Evolutionary conservation across 805 yeast species (phyloP).

Genomic region (Schwanniomyces sp.): DNA sequence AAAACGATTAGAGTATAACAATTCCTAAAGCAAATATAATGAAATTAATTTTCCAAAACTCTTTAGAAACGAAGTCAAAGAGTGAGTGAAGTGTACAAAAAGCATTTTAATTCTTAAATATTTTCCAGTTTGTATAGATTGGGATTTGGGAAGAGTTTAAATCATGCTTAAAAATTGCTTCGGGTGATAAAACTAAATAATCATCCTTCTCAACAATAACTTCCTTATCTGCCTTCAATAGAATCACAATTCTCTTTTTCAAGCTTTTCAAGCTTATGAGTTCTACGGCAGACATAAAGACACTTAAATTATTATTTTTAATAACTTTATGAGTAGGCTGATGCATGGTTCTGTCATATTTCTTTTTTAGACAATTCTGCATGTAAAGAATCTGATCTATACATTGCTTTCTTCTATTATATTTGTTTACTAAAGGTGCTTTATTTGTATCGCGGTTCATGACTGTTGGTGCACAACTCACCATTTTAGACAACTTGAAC

Average conservation of each 20-base stretch:
- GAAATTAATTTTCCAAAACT: background rate
- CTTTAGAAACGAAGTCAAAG: background rate
- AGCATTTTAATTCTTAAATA: background rate
- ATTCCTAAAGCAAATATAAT: too few species aligned
- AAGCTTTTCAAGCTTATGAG: constrained; percentile 3
- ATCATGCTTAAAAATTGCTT: background rate
- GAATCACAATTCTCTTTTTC: background rate
- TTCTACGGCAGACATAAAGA: constrained; percentile 4
- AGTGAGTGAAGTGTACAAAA: background rate
- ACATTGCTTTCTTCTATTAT: background rate
- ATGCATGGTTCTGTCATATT: background rate
- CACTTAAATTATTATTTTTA: constrained; percentile 3
- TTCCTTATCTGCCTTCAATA: constrained; percentile 4
- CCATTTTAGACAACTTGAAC: background rate
- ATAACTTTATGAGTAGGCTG: constrained; percentile 7
- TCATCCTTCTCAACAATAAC: constrained; percentile 1
- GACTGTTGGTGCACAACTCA: background rate
- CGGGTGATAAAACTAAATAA: background rate
- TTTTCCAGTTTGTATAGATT: constrained; percentile 7
- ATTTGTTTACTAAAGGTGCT: background rate
- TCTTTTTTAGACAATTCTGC: background rate
- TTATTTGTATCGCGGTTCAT: background rate
- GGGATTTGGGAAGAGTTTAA: constrained; percentile 3
- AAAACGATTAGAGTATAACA: background rate
- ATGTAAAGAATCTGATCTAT: background rate